Base-by-base conservation (phyloP, 345 rosid species). In the Eucalyptus virginea region DNA sequence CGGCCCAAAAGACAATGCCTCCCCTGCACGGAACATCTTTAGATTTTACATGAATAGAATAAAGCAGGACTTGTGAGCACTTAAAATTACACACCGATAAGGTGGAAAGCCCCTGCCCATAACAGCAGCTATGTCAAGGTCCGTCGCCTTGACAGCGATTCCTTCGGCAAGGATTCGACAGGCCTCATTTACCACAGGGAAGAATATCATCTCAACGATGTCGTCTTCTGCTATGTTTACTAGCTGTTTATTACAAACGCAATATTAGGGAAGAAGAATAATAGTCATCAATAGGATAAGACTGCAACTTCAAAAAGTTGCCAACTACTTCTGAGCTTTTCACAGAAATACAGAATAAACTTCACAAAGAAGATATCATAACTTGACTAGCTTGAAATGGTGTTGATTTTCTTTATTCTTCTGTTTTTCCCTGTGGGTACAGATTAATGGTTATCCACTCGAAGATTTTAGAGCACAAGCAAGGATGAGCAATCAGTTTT, bases 41-140 rank as follows among this genome's bases (percentile, higher is more conserved):
- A 58, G 67, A 12, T 48, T 87, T 87, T 2, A 23, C 47, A 65
- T 18, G 11, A 72, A 28, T n/a, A 86, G 58, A 40, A 56, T 44
- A 44, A 32, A 88, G 37, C 13, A 6, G 81, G 23, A 72, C 81
- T 21, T 45, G 19, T 32, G 26, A 18, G 67, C 49, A 52, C 49
- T 30, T 26, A 60, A 88, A 52, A 49, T 45, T 47, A 91, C 90
- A 86, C 42, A 97, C 99, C 99, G 95, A 93, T 95, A 97, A 60
- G 97, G 94, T 88, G 99, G 99, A 88, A 98, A 97, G 40, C 99
- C 99, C 99, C 96, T 97, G 93, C 99, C 99, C 94, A 98, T 92
- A 86, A 98, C 93, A 77, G 94, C 93, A 58, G 99, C 95, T 89
- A 98, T 93, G 94, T 98, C 99, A 65, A 97, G 96, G 92, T 98